phyloP scores from a whole-genome alignment of 2,329 filamentous ascomycete species.

The Chrysoporthe deuterocubensis region DNA sequence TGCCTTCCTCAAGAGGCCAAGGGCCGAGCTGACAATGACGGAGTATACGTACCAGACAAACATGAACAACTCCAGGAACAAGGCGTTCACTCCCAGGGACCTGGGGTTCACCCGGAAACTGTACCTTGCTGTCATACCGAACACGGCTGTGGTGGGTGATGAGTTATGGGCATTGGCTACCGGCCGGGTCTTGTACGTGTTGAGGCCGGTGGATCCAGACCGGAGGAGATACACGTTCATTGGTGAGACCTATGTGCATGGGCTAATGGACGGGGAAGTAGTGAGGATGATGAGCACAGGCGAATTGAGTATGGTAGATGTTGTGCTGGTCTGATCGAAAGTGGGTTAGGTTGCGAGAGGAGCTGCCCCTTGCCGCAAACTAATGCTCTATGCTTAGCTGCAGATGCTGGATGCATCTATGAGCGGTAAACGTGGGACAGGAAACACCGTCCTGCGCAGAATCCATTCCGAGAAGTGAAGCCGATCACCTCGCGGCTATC shows the following conservation, averaged over 20 bases:
- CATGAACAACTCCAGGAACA: neutral
- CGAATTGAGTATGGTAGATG: neutral
- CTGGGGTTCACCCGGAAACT: conserved; percentile 1
- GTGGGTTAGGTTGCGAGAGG: neutral
- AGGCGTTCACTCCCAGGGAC: conserved; percentile 1
- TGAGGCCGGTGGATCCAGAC: neutral
- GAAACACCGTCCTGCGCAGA: neutral
- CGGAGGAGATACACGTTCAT: neutral
- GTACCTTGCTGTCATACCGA: neutral
- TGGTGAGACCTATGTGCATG: neutral
- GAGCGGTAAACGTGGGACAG: neutral
- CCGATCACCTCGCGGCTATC: neutral
- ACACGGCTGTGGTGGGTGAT: conserved; percentile 2
- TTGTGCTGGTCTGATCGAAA: conserved; percentile 6
- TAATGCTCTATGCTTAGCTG: neutral
- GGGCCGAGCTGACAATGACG: neutral
- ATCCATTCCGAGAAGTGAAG: neutral
- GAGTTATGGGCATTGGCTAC: neutral
- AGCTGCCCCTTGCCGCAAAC: neutral
- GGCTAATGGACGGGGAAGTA: neutral
- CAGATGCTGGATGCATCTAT: neutral
- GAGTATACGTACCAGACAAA: conserved; percentile 1
- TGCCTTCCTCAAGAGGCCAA: neutral
- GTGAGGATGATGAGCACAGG: conserved; percentile 3
- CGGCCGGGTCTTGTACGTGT: neutral